Conservation (phyloP, 805 yeast species). For the Millerago galiae region DNA sequence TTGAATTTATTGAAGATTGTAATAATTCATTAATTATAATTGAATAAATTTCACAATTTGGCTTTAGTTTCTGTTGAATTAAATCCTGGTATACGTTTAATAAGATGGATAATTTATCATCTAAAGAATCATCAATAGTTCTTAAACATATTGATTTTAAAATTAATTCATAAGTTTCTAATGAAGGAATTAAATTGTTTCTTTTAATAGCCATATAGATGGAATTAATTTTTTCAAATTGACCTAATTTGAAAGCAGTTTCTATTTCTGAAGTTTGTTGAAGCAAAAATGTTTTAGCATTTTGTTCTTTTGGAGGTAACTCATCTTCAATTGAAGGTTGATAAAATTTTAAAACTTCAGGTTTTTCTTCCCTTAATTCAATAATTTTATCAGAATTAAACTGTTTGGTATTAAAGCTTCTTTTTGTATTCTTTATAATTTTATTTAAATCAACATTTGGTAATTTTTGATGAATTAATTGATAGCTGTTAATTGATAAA, state of each 20-base stretch:
- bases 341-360: slow-evolving; percentile 12
- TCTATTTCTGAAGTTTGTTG: slow-evolving; percentile 28
- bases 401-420: slow-evolving; percentile 4
- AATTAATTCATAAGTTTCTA: slow-evolving; percentile 47
- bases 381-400: slow-evolving; percentile 1
- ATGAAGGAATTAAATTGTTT: slow-evolving; percentile 41
- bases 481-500: slow-evolving; percentile 14
- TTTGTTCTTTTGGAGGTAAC: slow-evolving; percentile 14
- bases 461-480: slow-evolving; percentile 11
- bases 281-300: slow-evolving; percentile 24
- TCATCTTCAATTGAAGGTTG: slow-evolving; percentile 10
- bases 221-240: slow-evolving; percentile 31
- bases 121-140: slow-evolving; percentile 44
- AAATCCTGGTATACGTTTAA: slow-evolving; percentile 65
- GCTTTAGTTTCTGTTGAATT: slow-evolving; percentile 47
- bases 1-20: slow-evolving; percentile 40
- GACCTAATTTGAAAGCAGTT: slow-evolving; percentile 19
- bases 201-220: slow-evolving; percentile 35
- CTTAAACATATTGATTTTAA: slow-evolving; percentile 48
- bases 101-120: slow-evolving; percentile 54
- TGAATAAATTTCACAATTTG: slow-evolving; percentile 48
- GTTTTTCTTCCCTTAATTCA: slow-evolving; percentile 2
- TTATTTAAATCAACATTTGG: slow-evolving; percentile 9
- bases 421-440: slow-evolving; percentile 2
- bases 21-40: slow-evolving; percentile 45